Base-by-base conservation (phyloP, 2,329 filamentous ascomycete genomes). In the Aspergillus novofumigatus region DNA sequence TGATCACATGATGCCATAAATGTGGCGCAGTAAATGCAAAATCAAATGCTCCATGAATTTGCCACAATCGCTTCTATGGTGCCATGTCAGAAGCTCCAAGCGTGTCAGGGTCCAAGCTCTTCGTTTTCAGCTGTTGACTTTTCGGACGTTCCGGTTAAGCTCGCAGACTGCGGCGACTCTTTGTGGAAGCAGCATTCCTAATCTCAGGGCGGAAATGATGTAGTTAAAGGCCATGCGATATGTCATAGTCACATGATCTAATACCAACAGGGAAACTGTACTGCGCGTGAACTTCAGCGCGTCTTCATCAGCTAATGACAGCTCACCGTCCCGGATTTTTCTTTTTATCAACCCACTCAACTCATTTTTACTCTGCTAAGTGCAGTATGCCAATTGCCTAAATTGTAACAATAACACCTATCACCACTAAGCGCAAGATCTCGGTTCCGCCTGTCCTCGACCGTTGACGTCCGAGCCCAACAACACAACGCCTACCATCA, bases 11-110 rank as follows among this genome's bases (percentile, higher is more conserved):
- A 17, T n/a, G 1, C 32, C 3, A 17, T 1, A 5, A 57, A 23
- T 57, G 61, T 62, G 61, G 61, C 61, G 59, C 61, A 64, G 61
- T 56, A 57, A 51, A 52, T 59, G 54, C 54, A 59, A 17, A 7
- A 38, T 38, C 14, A 38, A 49, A 56, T 52, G 23, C 47, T 42
- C 55, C 21, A 42, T 32, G 3, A 47, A 14, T 54, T 54, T 47
- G 52, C 61, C 60, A 62, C 54, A 59, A 41, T 52, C 51, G 51
- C 54, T 49, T 17, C 21, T 23, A 11, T 45, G 49, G 49, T 59
- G 60, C 55, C 58, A 59, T 57, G 57, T 57, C 53, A 59, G 53
- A 53, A 55, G 14, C 51, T 50, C 35, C 48, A 49, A 53, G 44
- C 52, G 14, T 49, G 21, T 10, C 44, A 47, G 44, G 44, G 25